Base-by-base conservation (phyloP, 257 asterid genomes). In the Solanum corneliomulleri region DNA sequence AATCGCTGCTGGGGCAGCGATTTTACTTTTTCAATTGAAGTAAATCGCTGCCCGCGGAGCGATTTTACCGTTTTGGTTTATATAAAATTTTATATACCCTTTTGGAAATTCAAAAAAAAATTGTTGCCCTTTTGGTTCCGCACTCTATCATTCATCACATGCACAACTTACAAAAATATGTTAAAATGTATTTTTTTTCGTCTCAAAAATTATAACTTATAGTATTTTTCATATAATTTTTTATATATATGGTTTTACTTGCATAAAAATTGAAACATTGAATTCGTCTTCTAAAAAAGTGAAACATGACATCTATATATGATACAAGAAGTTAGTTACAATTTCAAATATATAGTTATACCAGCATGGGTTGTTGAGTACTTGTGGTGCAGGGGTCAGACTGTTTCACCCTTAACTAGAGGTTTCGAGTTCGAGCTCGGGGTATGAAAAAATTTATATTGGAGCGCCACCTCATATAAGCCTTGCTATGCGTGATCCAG, bases 381-480 rank as follows among this genome's bases (percentile, higher is more conserved):
- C 39, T 52, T 52, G n/a, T 52, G 4, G 23, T 16, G 10, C 1
- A 52, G 10, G 7, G 10, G 10, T 52, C n/a, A 18, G 7, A 52
- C 0, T 52, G 23, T 0, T 52, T 52, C 10, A 52, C 1, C 10
- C 10, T 52, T 52, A 52, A 52, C 0, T 7, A 2, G 3, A 52
- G 7, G 10, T 52, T 21, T 52, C 10, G 23, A 52, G 11, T 52
- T 52, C 4, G 8, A 18, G 3, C 11, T 16, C 62, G 18, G 4
- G 0, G 2, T 6, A 16, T 52, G 7, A 7, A 52, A 9, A 16
- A 18, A 16, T 6, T 52, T 1, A 0, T 16, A 9, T 16, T 52
- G 2, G 62, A 52, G 62, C 10, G n/a, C 1, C 62, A 16, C 10
- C 1, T 10, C n/a, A 4, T 18, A 52, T 52, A 6, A 7, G 10